phyloP scores from a whole-genome alignment of 2,329 filamentous ascomycete genomes.

The Pseudopyrenochaeta lycopersici region DNA sequence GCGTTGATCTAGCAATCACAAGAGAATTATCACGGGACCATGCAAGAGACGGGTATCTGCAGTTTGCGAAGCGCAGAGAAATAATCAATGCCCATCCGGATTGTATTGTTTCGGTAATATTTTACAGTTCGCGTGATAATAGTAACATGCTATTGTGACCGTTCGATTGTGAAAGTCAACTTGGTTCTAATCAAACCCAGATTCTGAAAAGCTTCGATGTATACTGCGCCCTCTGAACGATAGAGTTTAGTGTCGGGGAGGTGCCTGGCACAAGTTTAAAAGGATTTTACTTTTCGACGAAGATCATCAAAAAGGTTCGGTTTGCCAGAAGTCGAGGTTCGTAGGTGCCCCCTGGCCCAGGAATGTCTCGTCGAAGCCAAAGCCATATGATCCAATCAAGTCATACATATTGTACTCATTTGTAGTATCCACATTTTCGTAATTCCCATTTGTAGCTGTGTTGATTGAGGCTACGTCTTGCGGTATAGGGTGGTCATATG shows the following conservation, averaged over 20 bases:
- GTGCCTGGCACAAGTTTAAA: background rate
- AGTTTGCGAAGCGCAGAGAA: background rate
- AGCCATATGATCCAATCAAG: constrained; percentile 42
- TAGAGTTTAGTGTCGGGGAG: background rate
- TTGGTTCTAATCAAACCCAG: too few relatives aligned
- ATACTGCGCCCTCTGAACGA: too few relatives aligned
- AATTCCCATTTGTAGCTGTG: background rate
- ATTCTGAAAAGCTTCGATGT: too few relatives aligned
- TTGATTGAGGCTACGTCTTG: constrained; percentile 5
- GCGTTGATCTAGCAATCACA: background rate
- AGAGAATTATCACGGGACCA: background rate
- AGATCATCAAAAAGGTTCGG: constrained; percentile 27
- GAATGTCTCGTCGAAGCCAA: constrained; percentile 45
- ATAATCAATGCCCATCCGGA: background rate
- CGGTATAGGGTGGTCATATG: background rate
- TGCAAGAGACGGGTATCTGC: constrained; percentile 1
- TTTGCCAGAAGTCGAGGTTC: constrained; percentile 42
- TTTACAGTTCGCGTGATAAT: background rate
- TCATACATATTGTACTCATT: constrained; percentile 39
- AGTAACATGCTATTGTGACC: background rate
- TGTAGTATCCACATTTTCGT: constrained; percentile 5
- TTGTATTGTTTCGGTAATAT: too few relatives aligned
- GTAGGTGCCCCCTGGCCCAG: constrained; percentile 38
- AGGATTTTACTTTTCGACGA: background rate
- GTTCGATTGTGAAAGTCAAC: background rate